Evolutionary conservation across 1,284 basidiomycete genomes (phyloP), one percentile per base, ranked within the genome.

Genomic region (Peniophora sp.): DNA sequence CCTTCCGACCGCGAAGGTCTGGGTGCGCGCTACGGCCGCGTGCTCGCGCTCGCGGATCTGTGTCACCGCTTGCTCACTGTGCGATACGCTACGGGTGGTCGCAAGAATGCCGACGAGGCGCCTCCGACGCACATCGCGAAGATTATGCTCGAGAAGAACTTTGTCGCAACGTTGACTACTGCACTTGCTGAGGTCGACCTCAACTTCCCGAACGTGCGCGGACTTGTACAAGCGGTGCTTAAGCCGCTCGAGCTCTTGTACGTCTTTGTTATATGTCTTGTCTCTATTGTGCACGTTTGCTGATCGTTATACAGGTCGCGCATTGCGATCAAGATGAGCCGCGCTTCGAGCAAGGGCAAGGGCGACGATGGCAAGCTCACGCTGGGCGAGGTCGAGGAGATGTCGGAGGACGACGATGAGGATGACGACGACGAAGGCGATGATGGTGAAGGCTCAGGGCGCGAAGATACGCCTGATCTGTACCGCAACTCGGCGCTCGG

Each of bases 91-190:
- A 41, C 38, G 5, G 8, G 16, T 41, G 38, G 38, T 6, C n/a
- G 38, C 38, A 79, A 83, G 48, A 86, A 88, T 62, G 71, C 78
- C 27, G 75, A 79, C 53, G 90, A 95, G 43, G 95, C 97, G 48
- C 75, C 81, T 11, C 86, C 89, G 2, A 87, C 94, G 16, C 94
- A 97, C 56, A 80, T 98, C 52, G 93, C 97, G 41, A 99, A 98
- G 72, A 80, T 95, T 56, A 99, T 99, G 97, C 71, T 99, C 45
- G 97, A 99, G 73, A 97, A 98, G 74, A 93, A 92, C 64, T 97
- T 91, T 61, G 97, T 98, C 19, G 79, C 88, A 5, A 85, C 89
- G 2, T 73, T 99, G 32, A 98, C 97, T 0, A 87, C 77, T 48
- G 89, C 93, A 11, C 76, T 98, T 9, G 86, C 91, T 6, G 97